A percentile compares a stretch with the other conserved stretches of the same genome.
Evolutionary conservation across 495 filamentous ascomycete genomes (phyloP).

Genomic region (Alectoria sarmentosa): DNA sequence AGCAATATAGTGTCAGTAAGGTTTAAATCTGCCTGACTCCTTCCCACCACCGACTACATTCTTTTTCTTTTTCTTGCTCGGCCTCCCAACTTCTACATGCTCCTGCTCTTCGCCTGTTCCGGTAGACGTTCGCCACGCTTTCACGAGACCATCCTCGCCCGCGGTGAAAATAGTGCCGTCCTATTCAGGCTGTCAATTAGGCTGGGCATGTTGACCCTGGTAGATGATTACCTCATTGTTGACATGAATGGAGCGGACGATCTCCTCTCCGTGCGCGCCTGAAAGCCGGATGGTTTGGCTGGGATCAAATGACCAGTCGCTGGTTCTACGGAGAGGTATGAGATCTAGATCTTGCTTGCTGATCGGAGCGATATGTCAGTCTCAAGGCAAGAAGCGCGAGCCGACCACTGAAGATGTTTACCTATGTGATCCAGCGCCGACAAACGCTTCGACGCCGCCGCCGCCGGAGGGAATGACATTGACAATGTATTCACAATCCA

Average conservation of each 20-base stretch:
- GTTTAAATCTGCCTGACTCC: conserved; percentile 15
- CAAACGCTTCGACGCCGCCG: conserved; percentile 31
- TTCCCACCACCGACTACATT: conserved; percentile 2
- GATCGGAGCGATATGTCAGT: conserved; percentile 10
- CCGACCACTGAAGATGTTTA: conserved; percentile 24
- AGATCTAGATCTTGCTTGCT: conserved; percentile 62
- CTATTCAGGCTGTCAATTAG: conserved; percentile 30
- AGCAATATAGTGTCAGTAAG: conserved; percentile 8
- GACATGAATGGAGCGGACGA: conserved; percentile 72
- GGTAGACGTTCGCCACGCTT: conserved; percentile 36
- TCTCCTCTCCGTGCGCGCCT: conserved; percentile 76
- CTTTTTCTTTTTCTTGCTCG: conserved; percentile 35
- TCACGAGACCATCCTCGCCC: conserved; percentile 73
- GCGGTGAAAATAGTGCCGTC: conserved; percentile 64
- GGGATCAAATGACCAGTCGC: conserved; percentile 55
- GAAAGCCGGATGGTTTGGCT: conserved; percentile 55
- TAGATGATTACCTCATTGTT: conserved; percentile 51
- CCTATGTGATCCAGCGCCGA: conserved; percentile 56
- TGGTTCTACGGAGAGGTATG: conserved; percentile 51
- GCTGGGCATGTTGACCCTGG: background rate
- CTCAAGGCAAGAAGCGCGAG: background rate
- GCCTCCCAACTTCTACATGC: conserved; percentile 54
- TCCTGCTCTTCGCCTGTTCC: background rate
- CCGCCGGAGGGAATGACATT: conserved; percentile 56
- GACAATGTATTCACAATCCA: conserved; percentile 78